Evolutionary conservation across 2,329 filamentous ascomycete genomes (phyloP), one percentile per base, ranked within the genome.

Genomic region (Penicillium hesseltinei): DNA sequence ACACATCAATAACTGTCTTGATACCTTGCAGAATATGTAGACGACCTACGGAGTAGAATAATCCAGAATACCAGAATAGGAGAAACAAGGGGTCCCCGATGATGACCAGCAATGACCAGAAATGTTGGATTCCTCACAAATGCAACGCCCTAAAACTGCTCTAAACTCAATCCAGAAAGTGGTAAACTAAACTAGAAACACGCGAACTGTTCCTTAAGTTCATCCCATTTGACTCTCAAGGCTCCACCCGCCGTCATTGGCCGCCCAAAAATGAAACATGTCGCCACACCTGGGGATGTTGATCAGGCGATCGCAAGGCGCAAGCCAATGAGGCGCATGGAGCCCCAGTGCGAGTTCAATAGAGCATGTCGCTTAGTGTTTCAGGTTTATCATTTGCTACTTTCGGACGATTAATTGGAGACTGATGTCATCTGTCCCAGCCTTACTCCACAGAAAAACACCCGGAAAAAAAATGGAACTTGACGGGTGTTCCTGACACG

Each of bases 371-470:
- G 49, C 11, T 53, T 53, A 56, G 49, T 56, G 54, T 57, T 57
- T 57, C 54, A 57, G 43, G 49, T 36, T 57, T 31, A 57, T 57
- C 54, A 47, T 17, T 57, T 31, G 10, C 49, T 47, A 13, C 2
- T 40, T 25, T 31, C n/a, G 29, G 19, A 43, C n/a, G n/a, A 23
- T 29, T 27, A 47, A 35, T 53, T 10, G 21, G 35, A 23, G 29
- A 15, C 8, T 31, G 54, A 57, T 47, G 49, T 57, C 54, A 53
- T 57, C 35, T 13, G 36, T 31, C 49, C 29, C 23, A 42, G 29
- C 17, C 9, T 44, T 25, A 54, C 53, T 53, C 61, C 61, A 61
- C 61, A 59, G 53, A 59, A 50, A 57, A 61, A 59, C 50, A 45
- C 38, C 53, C 43, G 36, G 36, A 52, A 57, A 59, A 31, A 45